phyloP scores from a whole-genome alignment of 495 filamentous ascomycete species.

The Penicillium simplicissimum region DNA sequence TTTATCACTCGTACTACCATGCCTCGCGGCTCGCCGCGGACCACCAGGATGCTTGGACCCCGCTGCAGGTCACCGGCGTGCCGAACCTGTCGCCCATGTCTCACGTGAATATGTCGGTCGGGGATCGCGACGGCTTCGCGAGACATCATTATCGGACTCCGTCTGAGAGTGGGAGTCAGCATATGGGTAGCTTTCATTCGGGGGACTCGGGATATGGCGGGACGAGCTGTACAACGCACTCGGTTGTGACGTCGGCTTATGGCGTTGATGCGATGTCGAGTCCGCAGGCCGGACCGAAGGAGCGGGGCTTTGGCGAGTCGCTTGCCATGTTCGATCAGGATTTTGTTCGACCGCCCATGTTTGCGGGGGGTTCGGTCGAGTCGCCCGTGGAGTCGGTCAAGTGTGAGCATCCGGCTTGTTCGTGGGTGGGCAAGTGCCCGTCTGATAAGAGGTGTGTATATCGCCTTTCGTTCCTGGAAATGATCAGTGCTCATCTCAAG shows the following conservation, averaged over 20 bases:
- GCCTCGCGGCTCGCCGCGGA: slow-evolving; percentile 24
- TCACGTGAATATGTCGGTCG: slow-evolving; percentile 17
- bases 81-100: slow-evolving; percentile 21
- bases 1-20: slow-evolving; percentile 29
- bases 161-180: slow-evolving; percentile 60
- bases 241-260: slow-evolving; percentile 39
- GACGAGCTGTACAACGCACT: slow-evolving; percentile 46
- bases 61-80: slow-evolving; percentile 39
- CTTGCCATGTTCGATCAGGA: slow-evolving; percentile 19
- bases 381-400: slow-evolving; percentile 29
- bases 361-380: slow-evolving; percentile 18
- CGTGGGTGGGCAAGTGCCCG: slow-evolving; percentile 44
- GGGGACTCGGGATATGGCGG: slow-evolving; percentile 65
- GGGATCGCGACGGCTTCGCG: slow-evolving; percentile 28
- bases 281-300: slow-evolving; percentile 27
- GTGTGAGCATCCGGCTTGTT: slow-evolving; percentile 39
- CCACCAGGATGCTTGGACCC: slow-evolving; percentile 44
- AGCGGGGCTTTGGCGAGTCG: slow-evolving; percentile 29
- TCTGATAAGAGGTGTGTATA: slow-evolving; percentile 42
- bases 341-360: slow-evolving; percentile 9
- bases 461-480: background rate
- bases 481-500: slow-evolving; percentile 5
- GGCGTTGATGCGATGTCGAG: slow-evolving; percentile 34
- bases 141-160: slow-evolving; percentile 36
- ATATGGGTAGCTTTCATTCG: slow-evolving; percentile 43